Evolutionary conservation across 257 asterid genomes (phyloP).

Genomic region (Solanum tarapatanum): DNA sequence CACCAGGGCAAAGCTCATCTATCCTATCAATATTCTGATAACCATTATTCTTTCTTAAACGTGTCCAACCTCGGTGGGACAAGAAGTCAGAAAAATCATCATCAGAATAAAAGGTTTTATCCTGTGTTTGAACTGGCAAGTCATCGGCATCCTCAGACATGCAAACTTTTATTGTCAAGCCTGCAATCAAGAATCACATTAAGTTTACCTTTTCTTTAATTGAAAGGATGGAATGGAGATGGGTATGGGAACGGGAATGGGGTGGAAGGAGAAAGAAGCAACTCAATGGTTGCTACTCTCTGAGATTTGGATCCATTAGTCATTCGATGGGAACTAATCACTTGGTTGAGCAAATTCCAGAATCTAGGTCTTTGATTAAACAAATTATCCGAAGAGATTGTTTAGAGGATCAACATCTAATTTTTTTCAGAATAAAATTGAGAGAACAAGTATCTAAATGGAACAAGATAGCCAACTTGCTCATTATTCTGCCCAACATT

Average conservation of each 20-base stretch:
- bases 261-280: neutral
- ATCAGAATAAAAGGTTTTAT: conserved; percentile 51
- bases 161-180: conserved; percentile 52
- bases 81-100: conserved; percentile 57
- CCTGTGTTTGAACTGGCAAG: conserved; percentile 46
- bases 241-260: neutral
- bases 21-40: conserved; percentile 39
- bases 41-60: conserved; percentile 49
- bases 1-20: conserved; percentile 68
- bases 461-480: neutral
- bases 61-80: conserved; percentile 54
- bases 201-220: neutral
- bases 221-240: neutral
- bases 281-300: neutral
- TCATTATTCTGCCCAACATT: neutral
- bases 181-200: conserved; percentile 20
- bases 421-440: neutral
- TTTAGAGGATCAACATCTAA: neutral
- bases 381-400: neutral
- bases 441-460: neutral
- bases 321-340: neutral
- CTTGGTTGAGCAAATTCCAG: neutral
- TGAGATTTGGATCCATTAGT: neutral
- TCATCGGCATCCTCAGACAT: conserved; percentile 41
- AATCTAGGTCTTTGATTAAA: neutral